phyloP scores from a whole-genome alignment of 768 basidiomycete genomes.

The Glaciozyma antarctica region DNA sequence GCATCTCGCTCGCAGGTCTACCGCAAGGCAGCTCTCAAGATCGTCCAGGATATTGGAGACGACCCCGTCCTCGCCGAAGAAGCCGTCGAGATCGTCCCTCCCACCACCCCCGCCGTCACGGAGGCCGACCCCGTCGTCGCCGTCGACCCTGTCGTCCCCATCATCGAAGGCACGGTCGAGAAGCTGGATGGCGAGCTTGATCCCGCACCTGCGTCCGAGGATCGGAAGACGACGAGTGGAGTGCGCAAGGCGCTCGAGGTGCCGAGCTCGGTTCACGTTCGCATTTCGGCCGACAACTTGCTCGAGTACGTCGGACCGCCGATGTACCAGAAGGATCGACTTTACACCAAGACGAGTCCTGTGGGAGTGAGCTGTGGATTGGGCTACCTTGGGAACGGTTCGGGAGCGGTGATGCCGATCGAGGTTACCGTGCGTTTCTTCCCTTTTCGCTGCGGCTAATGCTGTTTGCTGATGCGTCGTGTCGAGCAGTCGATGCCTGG shows the following conservation, averaged over 20 bases:
- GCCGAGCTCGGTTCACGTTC: slow-evolving; percentile 65
- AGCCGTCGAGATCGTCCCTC: slow-evolving; percentile 27
- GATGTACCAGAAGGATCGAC: slow-evolving; percentile 84
- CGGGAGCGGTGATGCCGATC: slow-evolving; percentile 92
- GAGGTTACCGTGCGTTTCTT: slow-evolving; percentile 60
- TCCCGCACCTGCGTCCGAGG: slow-evolving; percentile 27
- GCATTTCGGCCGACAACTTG: slow-evolving; percentile 74
- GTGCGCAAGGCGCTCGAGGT: slow-evolving; percentile 71
- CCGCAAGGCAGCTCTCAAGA: slow-evolving; percentile 84
- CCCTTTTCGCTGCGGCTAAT: slow-evolving; percentile 1
- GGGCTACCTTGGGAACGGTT: slow-evolving; percentile 92
- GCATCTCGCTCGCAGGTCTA: slow-evolving; percentile 57
- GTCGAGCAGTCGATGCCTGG: slow-evolving; percentile 84
- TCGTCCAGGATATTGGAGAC: slow-evolving; percentile 74
- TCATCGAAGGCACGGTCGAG: slow-evolving; percentile 20
- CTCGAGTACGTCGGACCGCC: slow-evolving; percentile 96
- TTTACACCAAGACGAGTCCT: slow-evolving; percentile 72
- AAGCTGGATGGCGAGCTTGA: slow-evolving; percentile 27
- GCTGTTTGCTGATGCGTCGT: not conserved
- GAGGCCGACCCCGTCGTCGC: not conserved
- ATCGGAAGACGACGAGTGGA: slow-evolving; percentile 56
- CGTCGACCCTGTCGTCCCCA: not conserved
- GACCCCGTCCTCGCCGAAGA: slow-evolving; percentile 39
- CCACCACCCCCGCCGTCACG: slow-evolving; percentile 2
- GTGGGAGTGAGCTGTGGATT: slow-evolving; percentile 90